Base-by-base conservation (phyloP, 768 basidiomycete species). In the Naganishia vaughanmartiniae region DNA sequence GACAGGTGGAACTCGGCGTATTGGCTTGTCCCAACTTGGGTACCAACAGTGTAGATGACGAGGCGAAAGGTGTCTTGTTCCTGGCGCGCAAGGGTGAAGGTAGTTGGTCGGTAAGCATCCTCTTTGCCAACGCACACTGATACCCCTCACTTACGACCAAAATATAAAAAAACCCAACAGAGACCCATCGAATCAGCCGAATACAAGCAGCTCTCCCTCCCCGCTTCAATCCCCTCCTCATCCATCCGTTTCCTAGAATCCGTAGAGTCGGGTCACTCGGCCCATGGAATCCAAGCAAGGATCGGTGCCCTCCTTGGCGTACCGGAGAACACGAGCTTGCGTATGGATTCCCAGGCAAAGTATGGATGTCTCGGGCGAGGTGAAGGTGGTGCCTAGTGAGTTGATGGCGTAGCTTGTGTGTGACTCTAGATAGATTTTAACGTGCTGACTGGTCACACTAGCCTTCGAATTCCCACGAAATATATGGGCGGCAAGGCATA, bases 341-440 rank as follows among this genome's bases (percentile, higher is more conserved):
- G 92, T 24, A 96, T 98, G 93, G 95, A 98, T 79, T 91, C 90
- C 78, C 94, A 97, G 80, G 93, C 93, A 1, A 99, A 98, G 82
- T 98, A 98, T 74, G 87, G 89, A 34, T 88, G 89, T 76, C 86
- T 98, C 17, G 87, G 88, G 5, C 84, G 94, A 51, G 93, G 94
- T 0, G 90, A 95, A 67, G 93, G 93, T 0, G 89, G 80, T 71
- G 78, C 77, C 21, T 81, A 81, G 80, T 81, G 63, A 74, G 80
- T 74, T 21, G 45, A 46, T 24, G n/a, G 30, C 34, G 31, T 17
- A 55, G 17, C 10, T 2, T 28, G 10, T 10, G 2, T 48, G 21
- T 4, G 31, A 6, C 28, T 31, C 24, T 33, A n/a, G 17, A 17
- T 45, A 31, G 45, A 21, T 14, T 12, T 34, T 14, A 26, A 93